These are phyloP conservation scores for Zostera marina DNA, from an alignment of 116 monocot genomes.

Conservation along the genomic window DNA sequence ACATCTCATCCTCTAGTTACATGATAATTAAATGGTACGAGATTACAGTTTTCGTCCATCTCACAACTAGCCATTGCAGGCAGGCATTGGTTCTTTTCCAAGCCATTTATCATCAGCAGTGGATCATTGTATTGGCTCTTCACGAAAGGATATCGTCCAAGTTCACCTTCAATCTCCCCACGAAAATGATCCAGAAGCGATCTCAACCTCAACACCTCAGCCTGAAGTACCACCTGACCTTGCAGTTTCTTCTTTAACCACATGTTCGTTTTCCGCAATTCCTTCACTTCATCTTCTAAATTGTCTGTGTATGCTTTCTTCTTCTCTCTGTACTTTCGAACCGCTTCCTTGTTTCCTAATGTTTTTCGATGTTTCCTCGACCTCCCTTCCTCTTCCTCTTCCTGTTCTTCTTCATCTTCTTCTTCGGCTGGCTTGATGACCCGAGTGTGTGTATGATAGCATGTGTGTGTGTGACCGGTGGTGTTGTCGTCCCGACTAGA, in stretches of 20 bases:
- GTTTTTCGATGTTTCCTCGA: slow-evolving; percentile 31
- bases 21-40: slow-evolving; percentile 3
- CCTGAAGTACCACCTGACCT: slow-evolving; percentile 53
- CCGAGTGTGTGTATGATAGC: slow-evolving; percentile 76
- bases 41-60: slow-evolving; percentile 16
- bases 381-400: slow-evolving; percentile 17
- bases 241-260: slow-evolving; percentile 62
- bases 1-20: too few species aligned
- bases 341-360: slow-evolving; percentile 69
- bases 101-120: slow-evolving; percentile 5
- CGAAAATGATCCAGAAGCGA: slow-evolving; percentile 43
- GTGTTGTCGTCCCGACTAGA: slow-evolving; percentile 32
- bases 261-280: slow-evolving; percentile 37
- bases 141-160: slow-evolving; percentile 42
- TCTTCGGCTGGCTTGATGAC: slow-evolving; percentile 24
- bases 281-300: slow-evolving; percentile 78
- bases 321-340: slow-evolving; percentile 84
- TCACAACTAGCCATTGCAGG: slow-evolving; percentile 30
- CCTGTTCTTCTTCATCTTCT: slow-evolving; percentile 17
- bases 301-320: slow-evolving; percentile 72
- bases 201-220: slow-evolving; percentile 49
- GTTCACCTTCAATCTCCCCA: slow-evolving; percentile 52
- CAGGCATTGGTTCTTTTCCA: slow-evolving; percentile 12
- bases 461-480: slow-evolving; percentile 44
- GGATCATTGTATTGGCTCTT: slow-evolving; percentile 28